A percentile compares a stretch with the other conserved stretches of the same genome.
These are phyloP conservation scores for Piromyces sp. DNA, from an alignment of 192 early-diverging fungal species.

Conservation along the genomic window DNA sequence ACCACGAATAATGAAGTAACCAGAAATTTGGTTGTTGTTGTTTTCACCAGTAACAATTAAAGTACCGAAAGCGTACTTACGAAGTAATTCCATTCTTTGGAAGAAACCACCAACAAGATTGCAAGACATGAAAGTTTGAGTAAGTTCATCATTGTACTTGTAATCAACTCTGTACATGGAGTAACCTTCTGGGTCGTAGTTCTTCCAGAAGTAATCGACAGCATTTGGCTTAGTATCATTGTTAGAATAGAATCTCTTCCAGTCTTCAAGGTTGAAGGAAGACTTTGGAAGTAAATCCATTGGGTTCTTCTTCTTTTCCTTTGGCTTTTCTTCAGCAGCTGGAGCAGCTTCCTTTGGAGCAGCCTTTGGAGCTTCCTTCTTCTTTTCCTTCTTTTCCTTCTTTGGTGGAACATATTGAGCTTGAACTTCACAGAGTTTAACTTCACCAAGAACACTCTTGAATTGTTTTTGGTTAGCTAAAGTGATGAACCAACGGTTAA, in stretches of 20 bases:
- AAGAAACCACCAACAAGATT: slow-evolving; percentile 90
- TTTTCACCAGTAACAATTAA: slow-evolving; percentile 67
- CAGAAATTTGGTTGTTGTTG: slow-evolving; percentile 74
- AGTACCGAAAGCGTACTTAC: slow-evolving; percentile 88
- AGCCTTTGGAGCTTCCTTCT: slow-evolving; percentile 43
- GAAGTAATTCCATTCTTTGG: slow-evolving; percentile 74
- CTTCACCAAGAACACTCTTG: slow-evolving; percentile 60
- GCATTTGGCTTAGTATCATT: slow-evolving; percentile 73
- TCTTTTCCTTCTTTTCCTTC: slow-evolving; percentile 35
- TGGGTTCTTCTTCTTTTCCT: not conserved
- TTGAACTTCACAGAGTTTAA: slow-evolving; percentile 32
- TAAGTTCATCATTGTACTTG: slow-evolving; percentile 91
- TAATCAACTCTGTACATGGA: slow-evolving; percentile 83
- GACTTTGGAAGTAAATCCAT: not conserved
- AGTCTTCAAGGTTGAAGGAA: slow-evolving; percentile 68
- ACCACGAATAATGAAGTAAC: slow-evolving; percentile 89
- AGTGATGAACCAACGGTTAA: slow-evolving; percentile 86
- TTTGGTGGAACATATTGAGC: slow-evolving; percentile 2
- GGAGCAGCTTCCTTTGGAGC: slow-evolving; percentile 81
- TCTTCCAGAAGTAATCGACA: slow-evolving; percentile 85
- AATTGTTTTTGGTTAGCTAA: slow-evolving; percentile 65
- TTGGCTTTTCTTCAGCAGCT: slow-evolving; percentile 43
- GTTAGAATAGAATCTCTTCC: slow-evolving; percentile 97
- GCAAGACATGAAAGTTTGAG: slow-evolving; percentile 73
- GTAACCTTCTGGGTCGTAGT: slow-evolving; percentile 73